phyloP scores from a whole-genome alignment of 2,329 filamentous ascomycete species.

The Rachicladosporium sp. region DNA sequence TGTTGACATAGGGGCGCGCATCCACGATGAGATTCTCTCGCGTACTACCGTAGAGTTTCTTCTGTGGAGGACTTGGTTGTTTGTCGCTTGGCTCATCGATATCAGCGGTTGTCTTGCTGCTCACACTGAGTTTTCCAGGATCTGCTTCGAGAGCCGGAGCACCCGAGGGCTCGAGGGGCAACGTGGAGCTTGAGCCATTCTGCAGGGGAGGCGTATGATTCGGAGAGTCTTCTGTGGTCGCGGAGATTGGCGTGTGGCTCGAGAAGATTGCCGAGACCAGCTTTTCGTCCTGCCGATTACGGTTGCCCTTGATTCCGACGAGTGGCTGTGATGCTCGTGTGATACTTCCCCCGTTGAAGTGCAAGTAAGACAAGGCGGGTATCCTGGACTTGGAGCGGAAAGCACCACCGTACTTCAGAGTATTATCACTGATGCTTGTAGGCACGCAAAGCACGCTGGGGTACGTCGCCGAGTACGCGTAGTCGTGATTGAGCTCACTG shows the following conservation, averaged over 20 bases:
- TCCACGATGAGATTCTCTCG: constrained; percentile 93
- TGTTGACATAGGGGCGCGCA: constrained; percentile 86
- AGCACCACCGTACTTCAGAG: constrained; percentile 79
- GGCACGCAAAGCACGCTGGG: constrained; percentile 76
- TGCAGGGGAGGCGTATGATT: neutral
- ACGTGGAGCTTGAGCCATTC: constrained; percentile 1
- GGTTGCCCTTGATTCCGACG: constrained; percentile 66
- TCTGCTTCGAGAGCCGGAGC: constrained; percentile 1
- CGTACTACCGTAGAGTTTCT: constrained; percentile 70
- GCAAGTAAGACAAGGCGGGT: constrained; percentile 84
- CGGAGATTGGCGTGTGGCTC: constrained; percentile 32
- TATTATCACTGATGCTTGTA: constrained; percentile 85
- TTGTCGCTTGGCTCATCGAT: constrained; percentile 9
- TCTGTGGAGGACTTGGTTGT: constrained; percentile 5
- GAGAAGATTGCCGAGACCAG: constrained; percentile 86
- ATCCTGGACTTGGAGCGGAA: constrained; percentile 85
- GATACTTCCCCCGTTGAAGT: constrained; percentile 94
- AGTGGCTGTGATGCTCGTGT: constrained; percentile 88
- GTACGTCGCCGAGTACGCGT: constrained; percentile 86
- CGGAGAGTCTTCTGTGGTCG: constrained; percentile 7
- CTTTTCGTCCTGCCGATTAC: constrained; percentile 91
- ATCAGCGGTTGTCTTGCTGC: constrained; percentile 9
- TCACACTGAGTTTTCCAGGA: constrained; percentile 5
- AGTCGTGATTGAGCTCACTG: constrained; percentile 80
- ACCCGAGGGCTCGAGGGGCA: neutral